A percentile compares a stretch with the other conserved stretches of the same genome.
Evolutionary conservation across 2,329 filamentous ascomycete species (phyloP).

Genomic region (Arthrobotrys sphaeroides): DNA sequence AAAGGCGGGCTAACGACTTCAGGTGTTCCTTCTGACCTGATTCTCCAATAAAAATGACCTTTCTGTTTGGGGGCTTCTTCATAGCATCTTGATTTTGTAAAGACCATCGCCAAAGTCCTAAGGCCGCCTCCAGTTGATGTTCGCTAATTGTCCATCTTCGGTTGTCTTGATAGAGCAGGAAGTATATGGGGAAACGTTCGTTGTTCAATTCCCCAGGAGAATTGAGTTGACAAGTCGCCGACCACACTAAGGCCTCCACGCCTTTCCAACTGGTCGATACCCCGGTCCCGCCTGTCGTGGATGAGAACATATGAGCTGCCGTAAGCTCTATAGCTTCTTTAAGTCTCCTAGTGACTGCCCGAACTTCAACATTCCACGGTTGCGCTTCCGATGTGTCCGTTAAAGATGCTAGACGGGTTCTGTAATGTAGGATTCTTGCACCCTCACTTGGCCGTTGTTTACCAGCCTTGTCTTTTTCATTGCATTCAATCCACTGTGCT

Average conservation of each 20-base stretch:
- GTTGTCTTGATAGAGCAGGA: constrained; percentile 7
- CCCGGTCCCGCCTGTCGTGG: neutral
- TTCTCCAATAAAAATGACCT: neutral
- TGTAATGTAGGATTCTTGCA: constrained; percentile 3
- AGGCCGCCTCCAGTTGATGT: constrained; percentile 4
- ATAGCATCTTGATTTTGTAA: neutral
- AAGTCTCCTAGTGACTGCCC: neutral
- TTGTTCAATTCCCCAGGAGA: neutral
- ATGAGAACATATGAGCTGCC: constrained; percentile 3
- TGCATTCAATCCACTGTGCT: constrained; percentile 4
- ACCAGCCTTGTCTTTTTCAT: neutral
- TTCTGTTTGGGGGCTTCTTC: neutral
- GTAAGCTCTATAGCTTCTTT: neutral
- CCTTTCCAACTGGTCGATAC: neutral
- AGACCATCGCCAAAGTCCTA: constrained; percentile 18
- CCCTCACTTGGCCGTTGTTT: neutral
- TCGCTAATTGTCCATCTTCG: constrained; percentile 2
- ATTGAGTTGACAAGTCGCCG: neutral
- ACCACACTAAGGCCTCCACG: constrained; percentile 1
- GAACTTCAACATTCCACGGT: neutral
- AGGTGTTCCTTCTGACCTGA: neutral
- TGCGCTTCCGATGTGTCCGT: neutral
- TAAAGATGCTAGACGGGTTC: constrained; percentile 2
- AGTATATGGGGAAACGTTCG: constrained; percentile 4
- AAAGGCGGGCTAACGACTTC: neutral